Conservation (phyloP, 2,329 filamentous ascomycete species). For the Fusarium oxysporum region DNA sequence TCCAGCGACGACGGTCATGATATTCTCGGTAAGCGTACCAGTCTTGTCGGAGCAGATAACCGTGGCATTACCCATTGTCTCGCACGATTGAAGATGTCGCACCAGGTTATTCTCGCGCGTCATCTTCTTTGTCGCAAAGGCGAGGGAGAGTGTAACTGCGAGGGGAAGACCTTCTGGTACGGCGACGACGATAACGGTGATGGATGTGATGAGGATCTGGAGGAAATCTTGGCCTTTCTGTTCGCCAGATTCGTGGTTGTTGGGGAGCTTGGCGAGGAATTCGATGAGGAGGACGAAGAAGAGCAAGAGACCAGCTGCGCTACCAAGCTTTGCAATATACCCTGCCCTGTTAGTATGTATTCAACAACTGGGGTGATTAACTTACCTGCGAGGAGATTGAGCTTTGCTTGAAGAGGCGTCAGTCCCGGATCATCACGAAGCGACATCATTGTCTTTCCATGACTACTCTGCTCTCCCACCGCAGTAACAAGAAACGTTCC, state of each 20-base stretch:
- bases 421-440: conserved; percentile 61
- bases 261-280: conserved; percentile 72
- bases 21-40: conserved; percentile 65
- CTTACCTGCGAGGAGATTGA: conserved; percentile 50
- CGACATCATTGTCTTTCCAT: conserved; percentile 67
- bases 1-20: conserved; percentile 80
- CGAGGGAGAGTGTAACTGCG: conserved; percentile 74
- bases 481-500: conserved; percentile 66
- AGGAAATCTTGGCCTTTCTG: conserved; percentile 69
- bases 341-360: conserved; percentile 6
- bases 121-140: conserved; percentile 76
- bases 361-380: too few relatives aligned
- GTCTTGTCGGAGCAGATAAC: conserved; percentile 78
- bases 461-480: conserved; percentile 64
- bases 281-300: conserved; percentile 85
- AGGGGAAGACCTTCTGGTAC: conserved; percentile 75
- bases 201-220: conserved; percentile 71
- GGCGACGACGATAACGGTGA: conserved; percentile 74
- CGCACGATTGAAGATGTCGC: conserved; percentile 73
- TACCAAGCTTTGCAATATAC: conserved; percentile 57
- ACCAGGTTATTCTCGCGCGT: conserved; percentile 77
- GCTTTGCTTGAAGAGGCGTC: conserved; percentile 66
- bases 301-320: conserved; percentile 75
- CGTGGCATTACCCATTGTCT: conserved; percentile 78
- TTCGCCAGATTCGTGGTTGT: conserved; percentile 59